These are phyloP conservation scores for Taphrina deformans DNA, from an alignment of 1,139 yeast genomes.

Conservation along the genomic window DNA sequence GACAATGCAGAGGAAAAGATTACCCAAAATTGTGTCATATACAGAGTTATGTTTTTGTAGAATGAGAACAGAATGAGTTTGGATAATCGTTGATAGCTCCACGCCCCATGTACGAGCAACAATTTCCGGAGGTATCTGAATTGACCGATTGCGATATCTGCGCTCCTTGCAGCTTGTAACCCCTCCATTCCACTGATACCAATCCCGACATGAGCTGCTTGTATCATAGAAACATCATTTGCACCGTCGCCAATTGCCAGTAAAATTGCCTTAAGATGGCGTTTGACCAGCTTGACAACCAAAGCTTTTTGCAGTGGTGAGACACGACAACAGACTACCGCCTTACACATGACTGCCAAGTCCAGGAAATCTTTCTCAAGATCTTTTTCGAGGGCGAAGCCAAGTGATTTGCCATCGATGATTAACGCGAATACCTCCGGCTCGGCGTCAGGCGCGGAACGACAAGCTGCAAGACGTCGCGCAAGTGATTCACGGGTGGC, in stretches of 20 bases:
- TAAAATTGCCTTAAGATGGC: constrained; percentile 67
- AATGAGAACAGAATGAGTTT: constrained; percentile 91
- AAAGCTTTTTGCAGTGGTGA: constrained; percentile 96
- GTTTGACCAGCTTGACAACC: constrained; percentile 88
- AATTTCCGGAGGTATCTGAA: constrained; percentile 81
- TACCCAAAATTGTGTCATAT: constrained; percentile 95
- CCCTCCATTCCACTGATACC: constrained; percentile 99
- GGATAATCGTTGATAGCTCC: constrained; percentile 95
- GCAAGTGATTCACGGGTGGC: constrained; percentile 69
- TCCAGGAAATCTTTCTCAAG: constrained; percentile 76
- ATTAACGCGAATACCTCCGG: constrained; percentile 82
- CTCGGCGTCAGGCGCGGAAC: constrained; percentile 57
- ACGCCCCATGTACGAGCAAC: constrained; percentile 89
- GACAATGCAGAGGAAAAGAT: background rate
- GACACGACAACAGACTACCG: constrained; percentile 96
- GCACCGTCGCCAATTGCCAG: constrained; percentile 99
- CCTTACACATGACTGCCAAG: constrained; percentile 83
- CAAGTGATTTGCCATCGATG: constrained; percentile 89
- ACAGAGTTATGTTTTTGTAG: constrained; percentile 90
- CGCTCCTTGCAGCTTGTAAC: constrained; percentile 98
- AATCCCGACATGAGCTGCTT: constrained; percentile 97
- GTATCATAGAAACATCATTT: constrained; percentile 97
- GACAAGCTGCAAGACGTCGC: constrained; percentile 77
- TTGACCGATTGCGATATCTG: constrained; percentile 96
- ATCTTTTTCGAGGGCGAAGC: constrained; percentile 77